A percentile compares a stretch with the other conserved stretches of the same genome.
Evolutionary conservation across 2,329 filamentous ascomycete species (phyloP).

Genomic region (Macroventuria anomochaeta): DNA sequence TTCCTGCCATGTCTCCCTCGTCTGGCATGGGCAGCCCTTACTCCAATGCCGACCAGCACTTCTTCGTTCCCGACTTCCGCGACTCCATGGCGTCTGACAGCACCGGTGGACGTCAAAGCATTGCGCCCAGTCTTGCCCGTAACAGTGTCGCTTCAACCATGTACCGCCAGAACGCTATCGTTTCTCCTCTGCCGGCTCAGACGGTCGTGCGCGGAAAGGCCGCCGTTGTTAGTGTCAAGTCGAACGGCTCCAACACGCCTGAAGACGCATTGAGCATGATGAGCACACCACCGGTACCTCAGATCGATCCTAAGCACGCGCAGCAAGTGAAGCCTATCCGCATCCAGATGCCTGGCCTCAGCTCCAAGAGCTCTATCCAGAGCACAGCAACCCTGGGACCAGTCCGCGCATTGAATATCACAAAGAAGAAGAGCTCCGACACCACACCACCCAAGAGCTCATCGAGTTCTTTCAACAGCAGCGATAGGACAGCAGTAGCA

Average conservation of each 20-base stretch:
- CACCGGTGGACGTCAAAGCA: conserved; percentile 61
- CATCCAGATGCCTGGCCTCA: conserved; percentile 53
- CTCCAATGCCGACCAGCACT: conserved; percentile 75
- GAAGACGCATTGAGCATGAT: conserved; percentile 55
- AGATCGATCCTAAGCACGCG: conserved; percentile 66
- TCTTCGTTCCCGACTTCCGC: conserved; percentile 91
- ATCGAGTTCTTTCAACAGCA: conserved; percentile 24
- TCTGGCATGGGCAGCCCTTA: conserved; percentile 65
- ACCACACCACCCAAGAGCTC: conserved; percentile 40
- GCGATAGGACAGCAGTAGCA: conserved; percentile 32
- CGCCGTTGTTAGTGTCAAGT: conserved; percentile 91
- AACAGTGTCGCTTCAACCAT: conserved; percentile 85
- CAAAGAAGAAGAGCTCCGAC: conserved; percentile 45
- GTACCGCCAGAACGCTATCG: conserved; percentile 87
- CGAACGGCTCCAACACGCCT: conserved; percentile 63
- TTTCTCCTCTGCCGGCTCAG: conserved; percentile 79
- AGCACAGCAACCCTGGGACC: conserved; percentile 51
- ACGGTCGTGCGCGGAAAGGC: conserved; percentile 88
- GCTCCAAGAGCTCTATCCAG: conserved; percentile 46
- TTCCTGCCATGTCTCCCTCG: conserved; percentile 68
- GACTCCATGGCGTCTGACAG: conserved; percentile 88
- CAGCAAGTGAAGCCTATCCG: conserved; percentile 38
- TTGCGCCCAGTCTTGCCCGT: conserved; percentile 57
- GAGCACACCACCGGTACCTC: conserved; percentile 72
- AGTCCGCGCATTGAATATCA: conserved; percentile 56